Base-by-base conservation (phyloP, 176 grass and related monocot species). In the Ensete glaucum region DNA sequence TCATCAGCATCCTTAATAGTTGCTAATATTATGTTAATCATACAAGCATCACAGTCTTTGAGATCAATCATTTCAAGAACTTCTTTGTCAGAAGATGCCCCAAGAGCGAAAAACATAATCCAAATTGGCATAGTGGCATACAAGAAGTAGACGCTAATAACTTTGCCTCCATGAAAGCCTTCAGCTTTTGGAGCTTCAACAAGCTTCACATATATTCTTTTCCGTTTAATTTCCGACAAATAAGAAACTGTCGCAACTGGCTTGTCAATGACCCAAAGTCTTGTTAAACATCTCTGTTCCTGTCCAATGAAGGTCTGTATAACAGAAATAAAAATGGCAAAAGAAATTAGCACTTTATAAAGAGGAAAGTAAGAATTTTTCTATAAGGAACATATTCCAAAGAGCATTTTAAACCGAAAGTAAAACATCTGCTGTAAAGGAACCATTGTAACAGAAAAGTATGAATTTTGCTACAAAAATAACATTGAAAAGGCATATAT, bases 61-160 rank as follows among this genome's bases (percentile, higher is more conserved):
- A 91, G 85, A 76, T 90, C 90, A 83, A 94, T 89, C 79, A 94
- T 81, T 73, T 91, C 86, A 71, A 99, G 85, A 13, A 83, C 84
- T 77, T 94, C 90, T 75, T 94, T 94, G 57, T 94, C 95, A 76
- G 90, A 94, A 71, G 82, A 74, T 76, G 92, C 73, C 79, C 95
- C 95, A 67, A 99, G 84, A 0, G 95, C 88, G 53, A 94, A 99
- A 83, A 99, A 94, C 86, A 99, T 73, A 67, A 94, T 78, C 95
- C 95, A 99, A 64, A 89, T 74, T n/a, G 95, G 95, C 83, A 91
- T 74, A 76, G 71, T 91, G 14, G 84, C 88, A 67, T 83, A 91
- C 65, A 99, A 67, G 80, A 99, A 99, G 59, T 71, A 94, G 15
- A 91, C 51, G 5, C 72, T 85, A 74, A 94, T 85, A 22, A 84